These are phyloP conservation scores for Penicillium fimorum DNA, from an alignment of 495 filamentous ascomycete genomes.

Conservation along the genomic window DNA sequence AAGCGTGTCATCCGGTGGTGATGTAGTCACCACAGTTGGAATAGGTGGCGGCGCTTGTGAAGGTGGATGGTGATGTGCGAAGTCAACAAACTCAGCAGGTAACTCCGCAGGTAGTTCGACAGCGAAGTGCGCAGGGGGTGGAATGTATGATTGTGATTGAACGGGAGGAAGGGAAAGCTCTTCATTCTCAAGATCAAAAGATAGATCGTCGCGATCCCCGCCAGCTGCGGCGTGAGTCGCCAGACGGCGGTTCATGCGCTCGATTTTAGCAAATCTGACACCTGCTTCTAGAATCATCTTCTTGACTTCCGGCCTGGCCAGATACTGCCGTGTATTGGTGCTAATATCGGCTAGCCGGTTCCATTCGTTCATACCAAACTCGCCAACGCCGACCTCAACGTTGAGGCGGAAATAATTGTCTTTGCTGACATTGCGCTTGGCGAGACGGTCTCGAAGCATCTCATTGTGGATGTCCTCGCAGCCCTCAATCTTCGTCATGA, in stretches of 20 bases:
- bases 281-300: conserved; percentile 71
- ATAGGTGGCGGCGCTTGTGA: conserved; percentile 26
- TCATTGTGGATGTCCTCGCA: conserved; percentile 87
- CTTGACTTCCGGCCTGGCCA: conserved; percentile 70
- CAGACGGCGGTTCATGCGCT: conserved; percentile 59
- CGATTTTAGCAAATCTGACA: conserved; percentile 79
- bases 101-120: conserved; percentile 68
- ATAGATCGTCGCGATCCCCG: conserved; percentile 26
- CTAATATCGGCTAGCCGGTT: conserved; percentile 87
- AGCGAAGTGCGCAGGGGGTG: conserved; percentile 48
- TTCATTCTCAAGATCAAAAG: conserved; percentile 28
- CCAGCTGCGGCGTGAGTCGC: conserved; percentile 42
- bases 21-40: conserved; percentile 30
- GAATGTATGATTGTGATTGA: conserved; percentile 8
- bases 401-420: conserved; percentile 98
- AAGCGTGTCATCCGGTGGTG: conserved; percentile 32
- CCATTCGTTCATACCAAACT: conserved; percentile 99
- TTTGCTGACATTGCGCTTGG: conserved; percentile 72
- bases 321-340: conserved; percentile 82
- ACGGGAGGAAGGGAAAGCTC: conserved; percentile 19
- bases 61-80: conserved; percentile 33
- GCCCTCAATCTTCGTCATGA: conserved; percentile 89
- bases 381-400: conserved; percentile 93
- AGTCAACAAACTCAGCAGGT: conserved; percentile 54
- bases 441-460: conserved; percentile 75